These are phyloP conservation scores for Vanderwaltozyma yarrowii DNA, from an alignment of 805 yeast species.

Conservation along the genomic window DNA sequence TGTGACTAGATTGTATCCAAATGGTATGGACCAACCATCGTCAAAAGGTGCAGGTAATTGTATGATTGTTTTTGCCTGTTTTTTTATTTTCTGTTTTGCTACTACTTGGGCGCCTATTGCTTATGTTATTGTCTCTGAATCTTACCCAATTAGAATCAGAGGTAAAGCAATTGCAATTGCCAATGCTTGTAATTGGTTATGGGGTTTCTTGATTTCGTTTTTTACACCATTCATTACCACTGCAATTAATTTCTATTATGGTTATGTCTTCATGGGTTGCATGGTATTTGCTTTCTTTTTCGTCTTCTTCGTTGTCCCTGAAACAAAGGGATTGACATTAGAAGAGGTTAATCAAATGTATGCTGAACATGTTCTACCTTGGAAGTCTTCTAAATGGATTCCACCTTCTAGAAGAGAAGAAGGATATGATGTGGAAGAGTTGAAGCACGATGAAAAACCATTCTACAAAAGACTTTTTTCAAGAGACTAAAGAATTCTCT, in stretches of 20 bases:
- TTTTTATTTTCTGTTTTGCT: slow-evolving; percentile 66
- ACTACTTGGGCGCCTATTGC: slow-evolving; percentile 72
- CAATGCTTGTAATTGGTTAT: slow-evolving; percentile 54
- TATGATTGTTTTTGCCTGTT: slow-evolving; percentile 63
- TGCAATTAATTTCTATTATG: slow-evolving; percentile 61
- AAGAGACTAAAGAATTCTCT: slow-evolving; percentile 1
- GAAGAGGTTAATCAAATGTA: slow-evolving; percentile 72
- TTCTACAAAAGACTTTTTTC: slow-evolving; percentile 20
- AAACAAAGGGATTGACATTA: slow-evolving; percentile 71
- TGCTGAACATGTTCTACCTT: slow-evolving; percentile 33
- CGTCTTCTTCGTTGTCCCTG: slow-evolving; percentile 63
- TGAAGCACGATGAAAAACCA: slow-evolving; percentile 24
- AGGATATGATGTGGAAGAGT: slow-evolving; percentile 21
- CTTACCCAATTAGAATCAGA: slow-evolving; percentile 64
- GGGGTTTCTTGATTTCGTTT: slow-evolving; percentile 63
- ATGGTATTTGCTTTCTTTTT: slow-evolving; percentile 49
- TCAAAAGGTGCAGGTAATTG: slow-evolving; percentile 53
- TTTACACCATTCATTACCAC: slow-evolving; percentile 65
- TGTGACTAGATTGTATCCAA: slow-evolving; percentile 36
- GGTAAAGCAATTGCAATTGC: slow-evolving; percentile 51
- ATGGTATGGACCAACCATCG: slow-evolving; percentile 26
- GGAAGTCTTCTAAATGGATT: slow-evolving; percentile 42
- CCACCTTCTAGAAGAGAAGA: slow-evolving; percentile 36
- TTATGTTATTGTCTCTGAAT: slow-evolving; percentile 58
- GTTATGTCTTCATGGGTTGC: slow-evolving; percentile 56